phyloP scores from a whole-genome alignment of 2,329 filamentous ascomycete genomes.

The Alternaria infectoria region DNA sequence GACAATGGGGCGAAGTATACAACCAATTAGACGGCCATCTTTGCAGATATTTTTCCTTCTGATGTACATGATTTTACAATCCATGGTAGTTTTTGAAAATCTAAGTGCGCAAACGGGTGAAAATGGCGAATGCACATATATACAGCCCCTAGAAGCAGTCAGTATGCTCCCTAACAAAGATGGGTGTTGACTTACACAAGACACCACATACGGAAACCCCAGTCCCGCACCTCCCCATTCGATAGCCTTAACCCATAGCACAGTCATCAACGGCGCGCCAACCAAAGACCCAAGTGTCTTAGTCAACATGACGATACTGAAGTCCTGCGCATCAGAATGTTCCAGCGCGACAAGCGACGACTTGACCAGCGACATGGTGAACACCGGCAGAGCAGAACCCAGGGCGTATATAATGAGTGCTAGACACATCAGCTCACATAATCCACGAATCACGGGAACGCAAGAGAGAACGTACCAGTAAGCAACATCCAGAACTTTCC shows the following conservation, averaged over 20 bases:
- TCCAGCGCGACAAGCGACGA: constrained; percentile 38
- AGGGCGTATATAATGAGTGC: constrained; percentile 47
- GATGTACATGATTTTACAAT: neutral
- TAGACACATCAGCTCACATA: constrained; percentile 10
- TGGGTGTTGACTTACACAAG: constrained; percentile 34
- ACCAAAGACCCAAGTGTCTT: constrained; percentile 46
- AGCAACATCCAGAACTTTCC: constrained; percentile 42
- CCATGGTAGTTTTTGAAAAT: neutral
- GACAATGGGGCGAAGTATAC: neutral
- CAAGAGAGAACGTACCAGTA: constrained; percentile 20
- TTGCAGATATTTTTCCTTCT: neutral
- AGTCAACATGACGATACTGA: constrained; percentile 47
- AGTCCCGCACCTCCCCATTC: constrained; percentile 38
- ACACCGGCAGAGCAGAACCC: constrained; percentile 48
- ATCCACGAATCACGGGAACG: neutral
- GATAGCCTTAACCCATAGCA: constrained; percentile 46
- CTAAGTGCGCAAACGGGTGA: constrained; percentile 6
- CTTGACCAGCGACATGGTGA: constrained; percentile 48
- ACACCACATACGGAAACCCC: constrained; percentile 46
- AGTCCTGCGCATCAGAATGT: constrained; percentile 40
- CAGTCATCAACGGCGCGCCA: constrained; percentile 46
- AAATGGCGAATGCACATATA: constrained; percentile 3
- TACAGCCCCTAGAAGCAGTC: constrained; percentile 15
- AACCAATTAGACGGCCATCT: neutral
- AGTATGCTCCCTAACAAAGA: neutral